Conservation (phyloP, 164 flowering plant species). For the Amborella trichopoda region DNA sequence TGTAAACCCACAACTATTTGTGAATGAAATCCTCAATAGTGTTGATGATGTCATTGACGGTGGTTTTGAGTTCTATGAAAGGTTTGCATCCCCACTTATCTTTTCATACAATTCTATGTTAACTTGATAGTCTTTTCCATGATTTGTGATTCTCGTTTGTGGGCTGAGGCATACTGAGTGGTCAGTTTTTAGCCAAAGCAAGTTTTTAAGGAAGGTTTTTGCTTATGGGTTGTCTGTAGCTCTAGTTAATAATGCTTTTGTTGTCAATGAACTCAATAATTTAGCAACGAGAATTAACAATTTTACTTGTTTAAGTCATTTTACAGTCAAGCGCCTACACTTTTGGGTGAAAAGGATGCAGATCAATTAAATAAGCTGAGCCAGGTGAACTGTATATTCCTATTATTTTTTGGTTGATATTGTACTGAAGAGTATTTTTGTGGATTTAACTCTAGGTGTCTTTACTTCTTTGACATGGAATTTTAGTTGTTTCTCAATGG, state of each 20-base stretch:
- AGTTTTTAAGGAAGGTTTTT: too few relatives aligned
- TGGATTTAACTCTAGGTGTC: too few relatives aligned
- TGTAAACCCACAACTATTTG: slow-evolving; percentile 65
- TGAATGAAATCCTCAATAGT: slow-evolving; percentile 54
- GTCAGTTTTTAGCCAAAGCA: too few relatives aligned
- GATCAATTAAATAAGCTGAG: slow-evolving; percentile 33
- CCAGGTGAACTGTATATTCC: slow-evolving; percentile 22
- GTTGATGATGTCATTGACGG: slow-evolving; percentile 59
- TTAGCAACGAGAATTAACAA: too few relatives aligned
- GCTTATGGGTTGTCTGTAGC: too few relatives aligned
- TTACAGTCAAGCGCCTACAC: slow-evolving; percentile 37
- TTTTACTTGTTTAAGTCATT: too few relatives aligned
- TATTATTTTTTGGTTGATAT: not conserved
- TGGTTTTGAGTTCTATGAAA: slow-evolving; percentile 47
- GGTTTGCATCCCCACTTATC: slow-evolving; percentile 17
- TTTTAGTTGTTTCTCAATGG: too few relatives aligned
- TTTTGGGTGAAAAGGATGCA: slow-evolving; percentile 23
- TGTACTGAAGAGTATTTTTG: not conserved
- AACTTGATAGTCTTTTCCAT: not conserved
- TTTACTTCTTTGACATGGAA: too few relatives aligned
- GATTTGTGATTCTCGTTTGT: not conserved
- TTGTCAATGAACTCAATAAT: too few relatives aligned
- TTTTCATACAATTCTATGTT: not conserved
- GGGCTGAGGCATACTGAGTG: too few relatives aligned
- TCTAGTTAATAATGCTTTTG: too few relatives aligned